These are phyloP conservation scores for Trypanosomatidae sp. DNA, from an alignment of 208 protist species.

Conservation along the genomic window DNA sequence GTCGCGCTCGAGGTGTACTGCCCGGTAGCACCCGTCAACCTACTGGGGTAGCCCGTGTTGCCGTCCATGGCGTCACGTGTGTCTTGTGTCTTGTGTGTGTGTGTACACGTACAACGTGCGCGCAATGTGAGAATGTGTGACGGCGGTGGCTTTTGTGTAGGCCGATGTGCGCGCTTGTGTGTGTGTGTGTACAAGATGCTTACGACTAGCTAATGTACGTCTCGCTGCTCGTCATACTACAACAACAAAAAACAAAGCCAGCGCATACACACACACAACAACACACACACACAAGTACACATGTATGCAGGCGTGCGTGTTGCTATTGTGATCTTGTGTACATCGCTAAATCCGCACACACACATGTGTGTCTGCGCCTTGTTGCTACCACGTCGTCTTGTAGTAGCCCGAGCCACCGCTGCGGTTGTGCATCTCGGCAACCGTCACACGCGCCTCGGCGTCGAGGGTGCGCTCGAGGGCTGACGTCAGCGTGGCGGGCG, in stretches of 20 bases:
- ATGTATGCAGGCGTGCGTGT: not conserved
- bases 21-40: no score
- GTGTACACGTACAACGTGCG: no score
- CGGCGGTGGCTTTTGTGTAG: no score
- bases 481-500: constrained; percentile 13
- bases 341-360: not conserved
- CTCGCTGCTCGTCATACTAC: not conserved
- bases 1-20: no score
- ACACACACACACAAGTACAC: not conserved
- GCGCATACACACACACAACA: not conserved
- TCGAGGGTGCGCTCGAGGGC: constrained; percentile 23
- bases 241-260: not conserved
- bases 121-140: no score
- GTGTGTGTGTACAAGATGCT: no score
- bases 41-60: no score
- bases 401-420: constrained; percentile 42
- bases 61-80: no score
- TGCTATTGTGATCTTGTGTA: not conserved
- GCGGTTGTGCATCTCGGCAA: constrained; percentile 55
- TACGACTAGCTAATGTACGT: no score
- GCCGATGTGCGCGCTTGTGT: no score
- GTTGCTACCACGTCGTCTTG: constrained; percentile 33
- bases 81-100: no score
- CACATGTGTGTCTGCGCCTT: not conserved
- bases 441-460: constrained; percentile 35